These are phyloP conservation scores for Phellinidium pouzarii DNA, from an alignment of 1,284 basidiomycete species.

Conservation along the genomic window DNA sequence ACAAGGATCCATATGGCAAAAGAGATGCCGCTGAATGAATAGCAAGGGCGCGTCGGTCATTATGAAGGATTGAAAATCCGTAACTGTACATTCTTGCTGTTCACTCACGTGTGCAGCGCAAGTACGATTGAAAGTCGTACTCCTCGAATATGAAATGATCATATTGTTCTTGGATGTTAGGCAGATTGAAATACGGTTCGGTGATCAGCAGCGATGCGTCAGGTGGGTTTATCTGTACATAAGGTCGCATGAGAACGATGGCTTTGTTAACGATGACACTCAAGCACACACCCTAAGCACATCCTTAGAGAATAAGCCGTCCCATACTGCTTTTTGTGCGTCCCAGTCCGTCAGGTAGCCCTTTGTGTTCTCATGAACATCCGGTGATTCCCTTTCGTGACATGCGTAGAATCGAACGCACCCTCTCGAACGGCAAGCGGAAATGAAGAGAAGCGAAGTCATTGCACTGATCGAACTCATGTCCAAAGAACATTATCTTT, in stretches of 20 bases:
- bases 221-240: conserved; percentile 58
- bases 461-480: conserved; percentile 68
- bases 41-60: conserved; percentile 12
- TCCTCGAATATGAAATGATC: conserved; percentile 96
- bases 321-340: conserved; percentile 87
- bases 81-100: conserved; percentile 8
- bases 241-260: conserved; percentile 7
- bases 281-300: conserved; percentile 53
- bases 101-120: conserved; percentile 71
- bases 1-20: conserved; percentile 65
- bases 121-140: conserved; percentile 85
- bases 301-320: conserved; percentile 70
- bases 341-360: conserved; percentile 92
- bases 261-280: conserved; percentile 1
- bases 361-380: conserved; percentile 36
- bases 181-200: conserved; percentile 90
- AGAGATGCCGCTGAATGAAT: conserved; percentile 62
- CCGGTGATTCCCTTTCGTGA: conserved; percentile 14
- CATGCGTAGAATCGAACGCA: conserved; percentile 29
- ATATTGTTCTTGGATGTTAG: conserved; percentile 84
- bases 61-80: background rate
- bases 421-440: conserved; percentile 82
- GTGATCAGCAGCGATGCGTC: conserved; percentile 77
- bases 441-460: conserved; percentile 78
- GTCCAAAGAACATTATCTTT: conserved; percentile 72